phyloP scores from a whole-genome alignment of 352 stramenopile genomes.

The Salisapilia sapeloensis region DNA sequence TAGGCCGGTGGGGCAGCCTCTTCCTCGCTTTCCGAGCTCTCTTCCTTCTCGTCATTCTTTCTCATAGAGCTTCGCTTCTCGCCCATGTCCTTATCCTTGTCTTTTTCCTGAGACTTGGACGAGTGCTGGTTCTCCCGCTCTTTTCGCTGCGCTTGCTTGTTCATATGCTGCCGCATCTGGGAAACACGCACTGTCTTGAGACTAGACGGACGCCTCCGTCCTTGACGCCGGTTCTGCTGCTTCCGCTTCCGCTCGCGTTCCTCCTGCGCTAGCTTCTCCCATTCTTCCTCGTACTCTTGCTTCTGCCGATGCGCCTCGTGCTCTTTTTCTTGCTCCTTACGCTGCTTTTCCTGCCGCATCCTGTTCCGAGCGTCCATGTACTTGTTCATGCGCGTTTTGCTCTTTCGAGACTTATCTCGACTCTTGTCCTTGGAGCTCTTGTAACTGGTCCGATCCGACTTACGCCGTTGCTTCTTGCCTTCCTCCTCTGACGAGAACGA shows the following conservation, averaged over 20 bases:
- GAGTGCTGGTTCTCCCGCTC: constrained; percentile 11
- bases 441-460: constrained; percentile 1
- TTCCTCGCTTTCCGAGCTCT: constrained; percentile 8
- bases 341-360: constrained; percentile 63
- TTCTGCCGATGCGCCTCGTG: constrained; percentile 58
- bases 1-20: constrained; percentile 6
- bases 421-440: constrained; percentile 4
- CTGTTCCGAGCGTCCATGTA: constrained; percentile 74
- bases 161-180: constrained; percentile 73
- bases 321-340: constrained; percentile 55
- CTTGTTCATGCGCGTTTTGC: constrained; percentile 75
- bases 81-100: constrained; percentile 33
- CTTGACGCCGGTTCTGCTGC: constrained; percentile 49
- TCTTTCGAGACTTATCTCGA: constrained; percentile 9
- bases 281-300: constrained; percentile 79
- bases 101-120: constrained; percentile 16
- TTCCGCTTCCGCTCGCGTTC: constrained; percentile 67
- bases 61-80: constrained; percentile 52
- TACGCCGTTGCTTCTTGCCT: constrained; percentile 10
- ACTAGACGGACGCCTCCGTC: constrained; percentile 46
- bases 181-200: constrained; percentile 74
- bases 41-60: constrained; percentile 5
- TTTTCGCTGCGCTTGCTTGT: constrained; percentile 42
- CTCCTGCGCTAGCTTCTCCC: constrained; percentile 79
- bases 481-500: constrained; percentile 24